Base-by-base conservation (phyloP, 2,329 filamentous ascomycete genomes). In the Nigrospora sphaerica region DNA sequence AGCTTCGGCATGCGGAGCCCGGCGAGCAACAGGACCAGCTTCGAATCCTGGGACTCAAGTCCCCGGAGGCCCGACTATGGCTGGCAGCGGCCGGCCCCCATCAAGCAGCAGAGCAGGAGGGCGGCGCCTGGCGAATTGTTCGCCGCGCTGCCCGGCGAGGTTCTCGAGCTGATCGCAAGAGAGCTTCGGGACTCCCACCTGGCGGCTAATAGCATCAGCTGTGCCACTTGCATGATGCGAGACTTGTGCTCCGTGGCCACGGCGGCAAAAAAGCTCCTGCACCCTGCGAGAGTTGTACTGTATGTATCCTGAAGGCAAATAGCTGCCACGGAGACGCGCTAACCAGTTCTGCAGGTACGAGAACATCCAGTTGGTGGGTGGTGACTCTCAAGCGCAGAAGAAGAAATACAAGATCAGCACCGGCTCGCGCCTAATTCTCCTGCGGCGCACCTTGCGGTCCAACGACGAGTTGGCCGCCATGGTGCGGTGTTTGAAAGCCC, bases 171-270 rank as follows among this genome's bases (percentile, higher is more conserved):
- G 32, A 75, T 83, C n/a, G 56, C 83, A 32, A 69, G 69, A 35
- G 70, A 75, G 45, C 62, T 85, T 16, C 76, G 71, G 56, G 63
- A 67, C 34, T 58, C 71, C 13, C 81, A 85, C 56, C 57, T 82
- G 12, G 62, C 60, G 7, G 56, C 62, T 13, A 63, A 64, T 3
- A 75, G 71, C 51, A 62, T 64, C 32, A 81, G 78, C 60, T 84
- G 81, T 57, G 72, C 78, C 14, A 83, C 81, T 16, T 84, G 81
- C 59, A 82, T 77, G 75, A 81, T 81, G 77, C 70, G 81, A 42
- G 80, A 85, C 54, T 62, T 75, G 31, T 76, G 72, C 52, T 72
- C 70, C 37, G 58, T 82, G 36, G 69, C 73, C 12, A 47, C 78
- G 12, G 67, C 70, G 34, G 75, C 72, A 14, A 71, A 69, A 50